A percentile compares a stretch with the other conserved stretches of the same genome.
Conservation (phyloP, 2,329 filamentous ascomycete genomes). For the Aureobasidium musti region DNA sequence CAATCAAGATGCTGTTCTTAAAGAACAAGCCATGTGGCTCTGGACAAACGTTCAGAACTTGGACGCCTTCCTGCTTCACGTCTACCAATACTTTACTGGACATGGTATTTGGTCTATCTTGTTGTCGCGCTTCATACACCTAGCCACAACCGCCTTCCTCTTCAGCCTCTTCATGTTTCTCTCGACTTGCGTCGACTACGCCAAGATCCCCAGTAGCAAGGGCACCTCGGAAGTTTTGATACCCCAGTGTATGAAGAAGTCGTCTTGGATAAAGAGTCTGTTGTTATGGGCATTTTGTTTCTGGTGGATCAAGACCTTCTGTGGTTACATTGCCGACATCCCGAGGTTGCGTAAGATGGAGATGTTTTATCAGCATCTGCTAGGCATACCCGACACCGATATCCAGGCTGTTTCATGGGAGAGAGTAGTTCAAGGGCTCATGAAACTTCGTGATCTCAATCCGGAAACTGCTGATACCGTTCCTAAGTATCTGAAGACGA, state of each 20-base stretch:
- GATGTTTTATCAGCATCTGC: constrained; percentile 79
- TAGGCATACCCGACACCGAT: constrained; percentile 80
- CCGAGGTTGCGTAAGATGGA: constrained; percentile 74
- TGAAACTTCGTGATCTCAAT: constrained; percentile 81
- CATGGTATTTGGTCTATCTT: constrained; percentile 85
- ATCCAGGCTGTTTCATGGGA: constrained; percentile 97
- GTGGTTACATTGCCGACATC: constrained; percentile 72
- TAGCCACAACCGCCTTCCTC: constrained; percentile 79
- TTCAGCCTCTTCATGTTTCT: constrained; percentile 81
- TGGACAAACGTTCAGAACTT: constrained; percentile 91
- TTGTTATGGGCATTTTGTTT: constrained; percentile 82
- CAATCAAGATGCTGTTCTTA: constrained; percentile 50
- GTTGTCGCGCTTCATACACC: constrained; percentile 67
- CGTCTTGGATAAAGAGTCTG: constrained; percentile 78
- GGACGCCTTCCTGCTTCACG: constrained; percentile 80
- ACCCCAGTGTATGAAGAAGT: constrained; percentile 67
- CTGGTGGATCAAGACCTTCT: constrained; percentile 79
- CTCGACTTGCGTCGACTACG: constrained; percentile 82
- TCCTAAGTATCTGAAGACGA: constrained; percentile 29
- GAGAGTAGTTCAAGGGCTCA: constrained; percentile 80
- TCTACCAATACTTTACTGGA: constrained; percentile 83
- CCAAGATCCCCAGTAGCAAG: constrained; percentile 67
- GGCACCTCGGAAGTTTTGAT: constrained; percentile 63
- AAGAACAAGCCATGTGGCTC: constrained; percentile 83
- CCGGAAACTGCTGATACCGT: constrained; percentile 62